Evolutionary conservation across 2,329 filamentous ascomycete genomes (phyloP).

Genomic region (Xylariaceae sp.): DNA sequence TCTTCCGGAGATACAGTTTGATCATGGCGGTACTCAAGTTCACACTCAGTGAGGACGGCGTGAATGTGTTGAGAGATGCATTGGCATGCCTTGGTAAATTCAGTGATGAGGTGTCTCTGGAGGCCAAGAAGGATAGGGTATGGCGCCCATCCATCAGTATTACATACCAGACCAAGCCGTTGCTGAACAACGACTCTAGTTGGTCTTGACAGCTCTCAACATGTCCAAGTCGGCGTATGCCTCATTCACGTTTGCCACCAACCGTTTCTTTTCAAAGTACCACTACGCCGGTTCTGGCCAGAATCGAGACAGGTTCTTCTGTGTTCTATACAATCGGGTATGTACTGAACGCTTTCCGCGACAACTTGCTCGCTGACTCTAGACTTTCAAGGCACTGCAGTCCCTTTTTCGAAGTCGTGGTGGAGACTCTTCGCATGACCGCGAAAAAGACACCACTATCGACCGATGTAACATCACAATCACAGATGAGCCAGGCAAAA

Average conservation of each 20-base stretch:
- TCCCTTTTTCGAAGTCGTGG: conserved; percentile 71
- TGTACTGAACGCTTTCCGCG: conserved; percentile 12
- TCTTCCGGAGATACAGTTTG: too few relatives aligned
- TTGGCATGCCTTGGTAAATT: conserved; percentile 76
- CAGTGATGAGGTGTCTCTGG: conserved; percentile 74
- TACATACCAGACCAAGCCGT: background rate
- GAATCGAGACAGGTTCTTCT: conserved; percentile 64
- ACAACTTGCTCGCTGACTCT: conserved; percentile 1
- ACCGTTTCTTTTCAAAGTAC: conserved; percentile 71
- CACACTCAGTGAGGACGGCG: conserved; percentile 70
- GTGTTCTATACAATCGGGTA: conserved; percentile 71
- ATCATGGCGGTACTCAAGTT: conserved; percentile 66
- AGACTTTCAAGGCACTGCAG: conserved; percentile 54
- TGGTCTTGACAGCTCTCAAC: conserved; percentile 73
- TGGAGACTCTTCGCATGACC: conserved; percentile 54
- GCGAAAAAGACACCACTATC: conserved; percentile 66
- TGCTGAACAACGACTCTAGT: conserved; percentile 41
- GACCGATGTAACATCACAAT: conserved; percentile 73
- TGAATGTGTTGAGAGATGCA: conserved; percentile 68
- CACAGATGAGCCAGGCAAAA: conserved; percentile 66
- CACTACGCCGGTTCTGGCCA: conserved; percentile 56
- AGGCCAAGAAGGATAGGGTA: conserved; percentile 68
- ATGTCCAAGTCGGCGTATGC: conserved; percentile 79
- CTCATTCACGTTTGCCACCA: conserved; percentile 65
- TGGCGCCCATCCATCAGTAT: background rate